A percentile compares a stretch with the other conserved stretches of the same genome.
Evolutionary conservation across 2,329 filamentous ascomycete genomes (phyloP).

Genomic region (Penicillium sp.): DNA sequence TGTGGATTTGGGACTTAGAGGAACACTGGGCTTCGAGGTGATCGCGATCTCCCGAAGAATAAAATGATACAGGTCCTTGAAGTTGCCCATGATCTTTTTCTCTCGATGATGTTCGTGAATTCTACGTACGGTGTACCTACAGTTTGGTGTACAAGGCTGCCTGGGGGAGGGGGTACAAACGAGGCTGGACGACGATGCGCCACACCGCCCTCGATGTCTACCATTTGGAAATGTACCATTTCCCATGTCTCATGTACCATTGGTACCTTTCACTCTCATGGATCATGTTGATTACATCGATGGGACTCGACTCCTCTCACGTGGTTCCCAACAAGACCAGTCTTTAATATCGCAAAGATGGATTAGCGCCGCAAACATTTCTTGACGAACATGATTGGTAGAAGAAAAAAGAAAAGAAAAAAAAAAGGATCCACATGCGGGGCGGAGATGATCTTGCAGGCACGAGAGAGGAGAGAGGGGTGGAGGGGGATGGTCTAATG

Average conservation of each 20-base stretch:
- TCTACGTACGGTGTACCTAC: neutral
- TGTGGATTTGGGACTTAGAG: neutral
- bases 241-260: too few relatives aligned
- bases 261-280: too few relatives aligned
- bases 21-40: neutral
- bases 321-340: neutral
- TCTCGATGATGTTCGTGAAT: neutral
- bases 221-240: too few relatives aligned
- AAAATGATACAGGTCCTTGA: neutral
- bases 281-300: too few relatives aligned
- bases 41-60: neutral
- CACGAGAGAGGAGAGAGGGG: slow-evolving; percentile 6
- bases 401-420: slow-evolving; percentile 22
- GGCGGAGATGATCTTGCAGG: slow-evolving; percentile 27
- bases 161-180: neutral
- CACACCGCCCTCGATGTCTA: neutral
- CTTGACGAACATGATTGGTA: slow-evolving; percentile 12
- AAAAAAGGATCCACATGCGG: slow-evolving; percentile 19
- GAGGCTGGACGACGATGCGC: neutral
- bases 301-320: neutral
- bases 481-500: too few relatives aligned
- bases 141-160: neutral
- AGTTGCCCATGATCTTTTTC: neutral
- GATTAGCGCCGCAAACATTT: slow-evolving; percentile 10
- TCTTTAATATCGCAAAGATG: slow-evolving; percentile 11